Evolutionary conservation across 768 basidiomycete genomes (phyloP).

Genomic region (Kondoa malvinella): DNA sequence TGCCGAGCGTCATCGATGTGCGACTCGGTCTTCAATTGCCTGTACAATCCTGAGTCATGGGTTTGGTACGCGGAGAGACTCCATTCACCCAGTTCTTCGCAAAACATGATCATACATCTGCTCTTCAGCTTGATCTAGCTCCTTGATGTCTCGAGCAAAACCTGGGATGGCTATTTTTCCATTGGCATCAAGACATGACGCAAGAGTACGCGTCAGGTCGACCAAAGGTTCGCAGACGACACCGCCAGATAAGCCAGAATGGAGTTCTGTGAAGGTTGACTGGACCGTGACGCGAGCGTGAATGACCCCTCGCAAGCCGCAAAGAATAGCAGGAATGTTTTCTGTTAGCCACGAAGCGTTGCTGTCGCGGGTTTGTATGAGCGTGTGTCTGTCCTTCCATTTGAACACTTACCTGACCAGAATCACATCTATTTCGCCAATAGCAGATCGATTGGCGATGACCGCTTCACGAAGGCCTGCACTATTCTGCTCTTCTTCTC

Average conservation of each 20-base stretch:
- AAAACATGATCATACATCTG: not conserved
- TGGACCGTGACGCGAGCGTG: conserved; percentile 40
- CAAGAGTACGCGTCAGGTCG: conserved; percentile 73
- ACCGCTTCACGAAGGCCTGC: conserved; percentile 67
- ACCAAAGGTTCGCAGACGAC: conserved; percentile 73
- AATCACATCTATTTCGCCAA: conserved; percentile 14
- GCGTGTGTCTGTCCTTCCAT: not conserved
- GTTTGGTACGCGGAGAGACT: not conserved
- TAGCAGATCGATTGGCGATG: conserved; percentile 8
- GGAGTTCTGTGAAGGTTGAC: conserved; percentile 58
- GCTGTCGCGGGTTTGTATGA: conserved; percentile 32
- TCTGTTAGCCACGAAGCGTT: conserved; percentile 97
- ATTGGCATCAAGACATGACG: conserved; percentile 43
- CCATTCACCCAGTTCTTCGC: not conserved
- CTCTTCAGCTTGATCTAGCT: not conserved
- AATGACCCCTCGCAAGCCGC: conserved; percentile 72
- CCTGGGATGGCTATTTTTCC: conserved; percentile 52
- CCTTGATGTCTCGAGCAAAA: conserved; percentile 48
- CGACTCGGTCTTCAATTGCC: not conserved
- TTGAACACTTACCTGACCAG: not conserved
- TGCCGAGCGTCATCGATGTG: not conserved
- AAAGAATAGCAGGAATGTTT: conserved; percentile 78
- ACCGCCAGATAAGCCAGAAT: conserved; percentile 90
- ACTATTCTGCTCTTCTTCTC: conserved; percentile 93
- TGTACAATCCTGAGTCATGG: not conserved